Evolutionary conservation across 257 asterid species (phyloP), one percentile per base, ranked within the genome.

Genomic region (Paulownia fortunei): DNA sequence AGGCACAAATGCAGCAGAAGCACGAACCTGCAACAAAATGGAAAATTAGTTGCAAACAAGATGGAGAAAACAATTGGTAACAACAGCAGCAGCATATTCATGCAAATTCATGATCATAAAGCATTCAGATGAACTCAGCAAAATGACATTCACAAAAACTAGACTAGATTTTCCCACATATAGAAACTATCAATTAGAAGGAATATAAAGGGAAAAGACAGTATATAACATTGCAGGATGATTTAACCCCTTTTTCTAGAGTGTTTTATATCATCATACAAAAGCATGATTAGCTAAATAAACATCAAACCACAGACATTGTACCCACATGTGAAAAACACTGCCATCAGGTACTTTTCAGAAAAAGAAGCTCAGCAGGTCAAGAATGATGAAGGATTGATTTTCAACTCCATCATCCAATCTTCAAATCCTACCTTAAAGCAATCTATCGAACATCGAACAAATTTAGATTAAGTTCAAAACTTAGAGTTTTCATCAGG

Each of bases 1-100:
- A 0, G 99, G 99, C 65, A 89, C 91, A 34, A 95, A 76, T 52
- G 83, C 89, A 80, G 99, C 93, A 71, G 99, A 95, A 78, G 97
- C 96, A 68, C 99, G 97, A 55, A 95, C 97, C 99, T 94, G 81
- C 52, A 79, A 55, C 36, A 55, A 66, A 73, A 72, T 44, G 26
- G 72, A 73, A 83, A 73, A 46, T 54, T 21, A 80, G 74, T 63
- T 26, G 62, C 73, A 67, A 67, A 73, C 51, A 46, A 36, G 65
- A 59, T 39, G 8, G 51, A 61, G 39, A 42, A 36, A 32, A 44
- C 37, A 32, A 46, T 54, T 19, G 46, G 41, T n/a, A 39, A 67
- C 52, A 24, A 32, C 56, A 66, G n/a, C 21, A 68, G 41, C 10
- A n/a, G 41, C 47, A 49, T 32, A 15, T 15, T 42, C 54, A 18